Evolutionary conservation across 176 grass and related monocot species (phyloP), one percentile per base, ranked within the genome.

Genomic region (Ananas comosus): DNA sequence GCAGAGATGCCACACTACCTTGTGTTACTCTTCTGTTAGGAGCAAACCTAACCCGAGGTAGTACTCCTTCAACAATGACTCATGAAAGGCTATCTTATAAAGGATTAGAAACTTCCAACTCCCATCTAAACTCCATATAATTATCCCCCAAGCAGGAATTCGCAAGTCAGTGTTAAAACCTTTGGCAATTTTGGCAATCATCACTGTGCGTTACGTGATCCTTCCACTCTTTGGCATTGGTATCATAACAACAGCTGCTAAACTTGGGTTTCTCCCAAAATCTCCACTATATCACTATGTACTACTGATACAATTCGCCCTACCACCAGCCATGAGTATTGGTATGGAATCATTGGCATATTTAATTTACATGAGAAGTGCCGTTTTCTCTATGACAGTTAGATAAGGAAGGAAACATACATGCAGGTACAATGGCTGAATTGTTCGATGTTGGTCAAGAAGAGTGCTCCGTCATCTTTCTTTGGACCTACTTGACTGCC

Each of bases 1-100:
- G 53, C 83, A 95, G 87, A 68, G 51, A 74, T n/a, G 87, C 67
- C 14, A 14, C 81, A 11, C 82, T 95, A 74, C 87, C 91, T 53
- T 87, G 86, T 48, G 80, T 78, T 3, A 83, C 74, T 68, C 76
- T 90, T 58, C 78, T 95, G 61, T 81, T 95, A 2, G 87, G 86
- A 7, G 83, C 83, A 10, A 95, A 89, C 76, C 75, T 90, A 14
- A 80, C 81, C 1, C 63, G 84, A 87, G 91, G 78, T 94, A 70
- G 10, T 9, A 1, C 17, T 42, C 50, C 13, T 14, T 50, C 12
- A 7, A 50, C 16, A 49, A 9, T 22, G 21, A 22, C 21, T 58
- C 3, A n/a, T 29, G 8, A 24, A 42, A 24, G 7, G 33, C 33
- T 42, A 7, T 27, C 25, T 27, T 27, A 27, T 27, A 27, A 27